A percentile compares a stretch with the other conserved stretches of the same genome.
These are phyloP conservation scores for Bipolaris bicolor DNA, from an alignment of 2,329 filamentous ascomycete genomes.

Conservation along the genomic window DNA sequence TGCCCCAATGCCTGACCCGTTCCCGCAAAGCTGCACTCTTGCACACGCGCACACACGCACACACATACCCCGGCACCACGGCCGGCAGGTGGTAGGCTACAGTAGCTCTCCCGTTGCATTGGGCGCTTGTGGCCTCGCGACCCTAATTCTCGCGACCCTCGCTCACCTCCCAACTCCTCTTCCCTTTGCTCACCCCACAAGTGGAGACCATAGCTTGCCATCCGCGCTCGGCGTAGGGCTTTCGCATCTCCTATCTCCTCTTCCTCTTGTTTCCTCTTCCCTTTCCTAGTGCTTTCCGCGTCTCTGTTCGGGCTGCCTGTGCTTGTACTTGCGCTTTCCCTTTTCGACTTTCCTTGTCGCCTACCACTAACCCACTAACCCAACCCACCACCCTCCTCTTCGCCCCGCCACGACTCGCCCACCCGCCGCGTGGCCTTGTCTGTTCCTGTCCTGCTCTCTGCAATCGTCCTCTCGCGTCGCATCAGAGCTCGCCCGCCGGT, in stretches of 20 bases:
- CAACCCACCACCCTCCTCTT: constrained; percentile 22
- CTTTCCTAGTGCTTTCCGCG: constrained; percentile 44
- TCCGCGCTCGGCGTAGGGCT: constrained; percentile 47
- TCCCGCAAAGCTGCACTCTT: neutral
- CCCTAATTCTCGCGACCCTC: constrained; percentile 36
- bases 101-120: constrained; percentile 24
- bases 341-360: constrained; percentile 39
- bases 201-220: constrained; percentile 39
- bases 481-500: constrained; percentile 6
- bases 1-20: neutral
- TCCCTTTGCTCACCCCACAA: constrained; percentile 46
- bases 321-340: constrained; percentile 30
- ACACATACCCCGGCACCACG: neutral
- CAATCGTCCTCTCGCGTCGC: constrained; percentile 18
- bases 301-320: constrained; percentile 32
- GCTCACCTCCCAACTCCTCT: constrained; percentile 31
- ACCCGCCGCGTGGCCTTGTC: constrained; percentile 20
- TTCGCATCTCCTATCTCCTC: constrained; percentile 43
- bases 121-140: constrained; percentile 27
- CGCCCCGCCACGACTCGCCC: constrained; percentile 25
- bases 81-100: constrained; percentile 19
- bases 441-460: constrained; percentile 15
- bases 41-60: too few species aligned
- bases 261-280: constrained; percentile 48
- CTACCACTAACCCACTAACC: constrained; percentile 22